Conservation (phyloP, 306 rosid species). For the Gastrolobium bilobum region DNA sequence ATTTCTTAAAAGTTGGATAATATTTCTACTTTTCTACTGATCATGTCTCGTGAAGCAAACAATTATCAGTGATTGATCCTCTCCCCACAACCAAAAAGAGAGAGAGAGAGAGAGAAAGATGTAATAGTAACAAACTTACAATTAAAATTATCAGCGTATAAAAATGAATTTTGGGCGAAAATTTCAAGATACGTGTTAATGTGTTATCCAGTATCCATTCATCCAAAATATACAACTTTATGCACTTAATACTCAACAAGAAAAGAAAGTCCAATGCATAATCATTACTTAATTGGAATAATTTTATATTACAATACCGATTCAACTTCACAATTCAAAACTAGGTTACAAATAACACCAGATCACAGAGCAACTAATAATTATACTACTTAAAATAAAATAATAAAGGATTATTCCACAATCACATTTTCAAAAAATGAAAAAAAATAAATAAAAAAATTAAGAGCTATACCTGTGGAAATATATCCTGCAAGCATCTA, state of each 20-base stretch:
- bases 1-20: constrained; percentile 2
- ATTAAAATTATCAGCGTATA: not conserved
- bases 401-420: not conserved
- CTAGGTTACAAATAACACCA: constrained; percentile 15
- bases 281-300: not conserved
- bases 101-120: not conserved
- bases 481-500: constrained; percentile 68
- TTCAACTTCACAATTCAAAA: constrained; percentile 23
- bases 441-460: not conserved
- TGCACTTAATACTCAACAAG: constrained; percentile 11
- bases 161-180: not conserved
- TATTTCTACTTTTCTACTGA: not conserved
- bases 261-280: constrained; percentile 21
- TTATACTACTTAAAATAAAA: not conserved
- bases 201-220: not conserved
- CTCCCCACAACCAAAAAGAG: not conserved
- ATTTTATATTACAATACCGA: constrained; percentile 15
- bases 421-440: not conserved
- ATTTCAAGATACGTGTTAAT: not conserved
- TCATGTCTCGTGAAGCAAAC: not conserved
- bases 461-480: constrained; percentile 68
- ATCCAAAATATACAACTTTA: not conserved
- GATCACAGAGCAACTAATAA: constrained; percentile 12
- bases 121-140: not conserved
- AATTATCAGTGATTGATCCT: not conserved